Evolutionary conservation across 2,329 filamentous ascomycete genomes (phyloP).

Genomic region (Cadophora sp.): DNA sequence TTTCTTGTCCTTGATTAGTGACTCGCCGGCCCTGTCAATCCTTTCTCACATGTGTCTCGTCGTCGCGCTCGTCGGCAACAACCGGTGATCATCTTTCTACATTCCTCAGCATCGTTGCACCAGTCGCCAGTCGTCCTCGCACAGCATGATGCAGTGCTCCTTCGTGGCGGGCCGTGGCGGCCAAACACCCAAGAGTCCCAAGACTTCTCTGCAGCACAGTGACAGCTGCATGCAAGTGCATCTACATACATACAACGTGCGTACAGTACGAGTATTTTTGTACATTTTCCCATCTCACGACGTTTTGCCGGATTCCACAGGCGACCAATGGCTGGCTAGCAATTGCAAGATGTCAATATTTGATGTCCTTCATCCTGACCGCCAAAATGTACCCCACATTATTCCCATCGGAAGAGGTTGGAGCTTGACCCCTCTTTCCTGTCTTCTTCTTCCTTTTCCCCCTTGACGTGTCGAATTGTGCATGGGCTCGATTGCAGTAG

Average conservation of each 20-base stretch:
- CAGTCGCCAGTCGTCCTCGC: not conserved
- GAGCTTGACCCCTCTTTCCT: constrained; percentile 30
- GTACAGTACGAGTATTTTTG: not conserved
- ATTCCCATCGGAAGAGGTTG: constrained; percentile 24
- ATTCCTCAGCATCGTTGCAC: constrained; percentile 14
- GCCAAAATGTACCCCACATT: constrained; percentile 41
- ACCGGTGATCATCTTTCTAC: not conserved
- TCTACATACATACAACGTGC: constrained; percentile 18
- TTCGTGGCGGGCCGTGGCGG: constrained; percentile 18
- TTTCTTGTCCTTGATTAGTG: not conserved
- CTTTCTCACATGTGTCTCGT: constrained; percentile 6
- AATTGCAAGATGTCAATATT: constrained; percentile 20
- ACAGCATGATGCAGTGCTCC: constrained; percentile 16
- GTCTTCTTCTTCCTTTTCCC: not conserved
- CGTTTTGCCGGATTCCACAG: constrained; percentile 25
- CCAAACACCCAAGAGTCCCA: constrained; percentile 7
- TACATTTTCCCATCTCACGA: constrained; percentile 5
- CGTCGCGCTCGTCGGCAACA: not conserved
- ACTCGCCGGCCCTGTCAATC: not conserved
- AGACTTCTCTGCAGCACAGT: constrained; percentile 7
- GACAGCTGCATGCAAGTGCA: constrained; percentile 12
- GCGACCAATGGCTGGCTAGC: constrained; percentile 29
- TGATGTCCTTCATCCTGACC: constrained; percentile 34
- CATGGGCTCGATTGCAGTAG: constrained; percentile 24
- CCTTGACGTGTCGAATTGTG: constrained; percentile 32